Percentiles rank a stretch among this genome's conserved stretches.
These are phyloP conservation scores for Apiospora sp. DNA, from an alignment of 2,329 filamentous ascomycete genomes.

Conservation along the genomic window DNA sequence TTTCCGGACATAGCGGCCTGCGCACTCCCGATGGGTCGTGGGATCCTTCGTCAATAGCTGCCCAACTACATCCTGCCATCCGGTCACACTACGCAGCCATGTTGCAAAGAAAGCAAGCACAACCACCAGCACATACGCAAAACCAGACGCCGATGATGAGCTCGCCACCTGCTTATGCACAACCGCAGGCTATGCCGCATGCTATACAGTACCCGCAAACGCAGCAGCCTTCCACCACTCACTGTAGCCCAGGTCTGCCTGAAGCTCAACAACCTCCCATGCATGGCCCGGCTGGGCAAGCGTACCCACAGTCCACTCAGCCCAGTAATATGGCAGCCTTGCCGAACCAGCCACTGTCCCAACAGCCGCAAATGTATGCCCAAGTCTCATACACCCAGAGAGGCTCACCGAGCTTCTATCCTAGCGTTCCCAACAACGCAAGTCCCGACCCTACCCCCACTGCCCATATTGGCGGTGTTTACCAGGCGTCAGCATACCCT, in stretches of 20 bases:
- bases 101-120: slow-evolving; percentile 34
- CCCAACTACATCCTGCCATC: slow-evolving; percentile 42
- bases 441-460: background rate
- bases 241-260: background rate
- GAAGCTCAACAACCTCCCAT: background rate
- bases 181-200: background rate
- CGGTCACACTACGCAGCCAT: slow-evolving; percentile 42
- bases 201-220: background rate
- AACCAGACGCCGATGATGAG: background rate
- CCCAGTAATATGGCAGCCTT: background rate
- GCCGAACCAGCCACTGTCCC: background rate
- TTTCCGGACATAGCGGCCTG: slow-evolving; percentile 15
- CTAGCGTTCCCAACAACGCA: background rate
- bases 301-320: background rate
- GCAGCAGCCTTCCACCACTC: background rate
- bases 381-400: background rate
- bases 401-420: background rate
- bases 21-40: slow-evolving; percentile 26
- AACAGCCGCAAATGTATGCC: background rate
- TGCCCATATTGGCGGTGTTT: background rate
- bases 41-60: slow-evolving; percentile 25
- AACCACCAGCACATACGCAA: background rate
- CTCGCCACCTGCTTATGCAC: background rate
- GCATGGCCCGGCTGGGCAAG: background rate
- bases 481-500: background rate